Evolutionary conservation across 2,329 filamentous ascomycete species (phyloP), one percentile per base, ranked within the genome.

Genomic region (Bipolaris cookei): DNA sequence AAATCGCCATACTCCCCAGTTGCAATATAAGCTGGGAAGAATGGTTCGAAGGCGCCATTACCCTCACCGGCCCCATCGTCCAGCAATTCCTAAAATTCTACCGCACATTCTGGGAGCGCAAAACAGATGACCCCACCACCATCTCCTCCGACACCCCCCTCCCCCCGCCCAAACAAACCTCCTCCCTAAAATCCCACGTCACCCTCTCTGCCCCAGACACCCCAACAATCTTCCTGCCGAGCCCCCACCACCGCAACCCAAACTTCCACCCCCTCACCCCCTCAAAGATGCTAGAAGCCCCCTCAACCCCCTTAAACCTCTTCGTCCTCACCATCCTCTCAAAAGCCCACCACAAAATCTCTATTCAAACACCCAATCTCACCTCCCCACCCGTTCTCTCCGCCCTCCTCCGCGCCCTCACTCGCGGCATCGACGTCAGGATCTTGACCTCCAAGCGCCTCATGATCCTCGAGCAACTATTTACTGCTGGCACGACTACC

Each of bases 11-110:
- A 66, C 75, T 95, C 8, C 91, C 91, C 0, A 92, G 89, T 66
- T 93, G 90, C 75, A 96, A 96, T 66, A 86, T 96, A 4, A 92
- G 89, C 68, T 95, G 90, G 90, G 91, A 95, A 74, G 77, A 86
- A n/a, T 96, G 91, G 91, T 88, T 94, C 23, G 91, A 96, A 73
- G 90, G 88, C 0, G 91, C 88, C 54, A 78, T 94, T 3, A 85
- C 87, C 52, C 76, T 94, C 10, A 80, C 81, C 6, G 90, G 90
- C 0, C 79, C 82, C 0, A 80, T 89, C 0, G 85, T 92, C 0
- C 65, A 73, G 3, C 79, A 83, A n/a, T 83, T 95, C 37, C 63
- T 90, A 39, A 72, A 79, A 1, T 94, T 94, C 68, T 92, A 90
- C 76, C 71, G 79, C 7, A 72, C 77, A 1, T 88, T 91, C n/a